Evolutionary conservation across 768 basidiomycete species (phyloP), one percentile per base, ranked within the genome.

Genomic region (Amanita jacksonii): DNA sequence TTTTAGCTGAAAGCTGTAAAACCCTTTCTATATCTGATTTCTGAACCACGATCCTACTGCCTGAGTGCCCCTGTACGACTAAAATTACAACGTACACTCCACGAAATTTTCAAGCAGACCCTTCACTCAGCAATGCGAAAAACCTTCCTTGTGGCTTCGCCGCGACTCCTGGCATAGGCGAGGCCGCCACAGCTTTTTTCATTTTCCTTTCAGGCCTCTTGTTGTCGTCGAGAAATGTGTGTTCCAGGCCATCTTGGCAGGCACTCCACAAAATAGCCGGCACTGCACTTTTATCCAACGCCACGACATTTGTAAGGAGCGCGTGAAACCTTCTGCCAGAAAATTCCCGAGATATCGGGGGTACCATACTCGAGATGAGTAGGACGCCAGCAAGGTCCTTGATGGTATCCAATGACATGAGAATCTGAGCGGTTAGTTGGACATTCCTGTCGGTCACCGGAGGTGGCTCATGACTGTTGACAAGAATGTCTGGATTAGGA

Each of bases 381-480:
- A 89, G 60, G 10, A 74, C 68, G 51, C 87, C 76, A 0, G 74
- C 65, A 13, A 90, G 65, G 35, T 76, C 68, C 20, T 74, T 72
- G 34, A 85, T 65, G 25, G 69, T 67, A 47, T 85, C 80, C 5
- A 79, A 52, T 4, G 81, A 72, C 55, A 70, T 67, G 3, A 77
- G 59, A 9, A 74, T 54, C 51, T 90, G 85, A 0, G 84, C 82
- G 40, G 68, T 64, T 12, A 88, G 67, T 52, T 87, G 85, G 33
- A 86, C 62, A 52, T 77, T 74, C 4, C 84, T 68, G 54, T 83
- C 77, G 15, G 60, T 56, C 18, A 80, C 61, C 0, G 67, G 64
- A 4, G 73, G 68, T 0, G 48, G 49, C 18, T 55, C 53, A 16
- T 42, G 38, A 15, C 46, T 46, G 13, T 50, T 51, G 22, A 43